Percentiles rank a stretch among this genome's conserved stretches.
Conservation (phyloP, 371 early-diverging fungal genomes). For the Gilbertella persicaria region DNA sequence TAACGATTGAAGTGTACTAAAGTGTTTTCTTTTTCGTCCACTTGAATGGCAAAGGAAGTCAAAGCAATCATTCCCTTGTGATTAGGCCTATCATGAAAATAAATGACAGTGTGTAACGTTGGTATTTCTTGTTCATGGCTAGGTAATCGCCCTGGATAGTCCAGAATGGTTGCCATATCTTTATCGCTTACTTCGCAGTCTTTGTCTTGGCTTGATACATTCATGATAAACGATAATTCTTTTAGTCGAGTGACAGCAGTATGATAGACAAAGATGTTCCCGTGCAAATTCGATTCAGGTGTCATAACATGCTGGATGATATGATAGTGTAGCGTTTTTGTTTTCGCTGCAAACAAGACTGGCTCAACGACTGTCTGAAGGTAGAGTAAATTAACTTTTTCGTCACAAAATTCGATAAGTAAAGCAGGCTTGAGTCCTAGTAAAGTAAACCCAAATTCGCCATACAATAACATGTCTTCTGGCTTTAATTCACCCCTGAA, state of each 20-base stretch:
- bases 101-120: conserved; percentile 59
- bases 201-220: background rate
- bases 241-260: background rate
- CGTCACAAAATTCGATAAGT: conserved; percentile 51
- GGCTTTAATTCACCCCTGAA: conserved; percentile 17
- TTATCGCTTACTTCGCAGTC: conserved; percentile 28
- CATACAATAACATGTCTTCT: conserved; percentile 54
- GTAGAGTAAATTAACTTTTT: conserved; percentile 27
- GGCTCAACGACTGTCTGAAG: conserved; percentile 38
- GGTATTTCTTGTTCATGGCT: conserved; percentile 35
- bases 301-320: conserved; percentile 16
- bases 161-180: conserved; percentile 52
- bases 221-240: background rate
- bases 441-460: conserved; percentile 65
- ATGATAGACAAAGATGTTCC: conserved; percentile 14
- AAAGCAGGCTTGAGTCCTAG: conserved; percentile 62
- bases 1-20: conserved; percentile 29
- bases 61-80: conserved; percentile 30
- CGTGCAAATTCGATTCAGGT: conserved; percentile 18
- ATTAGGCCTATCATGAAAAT: conserved; percentile 31
- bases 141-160: conserved; percentile 66
- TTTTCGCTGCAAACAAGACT: conserved; percentile 19
- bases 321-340: conserved; percentile 19
- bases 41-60: conserved; percentile 40
- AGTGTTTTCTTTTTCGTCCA: conserved; percentile 13